These are phyloP conservation scores for Coniochaeta sp. DNA, from an alignment of 2,329 filamentous ascomycete species.

Conservation along the genomic window DNA sequence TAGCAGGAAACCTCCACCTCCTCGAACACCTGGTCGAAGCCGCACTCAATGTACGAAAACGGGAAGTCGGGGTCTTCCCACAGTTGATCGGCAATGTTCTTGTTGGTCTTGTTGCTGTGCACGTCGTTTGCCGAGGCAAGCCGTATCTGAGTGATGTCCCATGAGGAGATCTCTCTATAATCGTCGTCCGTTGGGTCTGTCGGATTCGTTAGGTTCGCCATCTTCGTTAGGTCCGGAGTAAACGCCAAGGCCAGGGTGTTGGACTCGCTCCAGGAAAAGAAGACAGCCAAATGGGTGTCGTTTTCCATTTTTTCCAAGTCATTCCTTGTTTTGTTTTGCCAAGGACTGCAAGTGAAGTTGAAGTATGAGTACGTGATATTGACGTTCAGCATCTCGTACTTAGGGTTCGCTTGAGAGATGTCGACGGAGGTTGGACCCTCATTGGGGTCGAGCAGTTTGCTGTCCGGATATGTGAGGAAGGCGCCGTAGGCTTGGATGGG, in stretches of 20 bases:
- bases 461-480: neutral
- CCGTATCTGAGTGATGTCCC: neutral
- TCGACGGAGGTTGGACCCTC: neutral
- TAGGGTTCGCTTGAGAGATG: neutral
- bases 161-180: slow-evolving; percentile 3
- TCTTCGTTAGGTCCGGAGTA: neutral
- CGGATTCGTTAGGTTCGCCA: too few species aligned
- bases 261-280: neutral
- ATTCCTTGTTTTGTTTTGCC: slow-evolving; percentile 4
- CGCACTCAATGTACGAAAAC: slow-evolving; percentile 12
- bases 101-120: neutral
- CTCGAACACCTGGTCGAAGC: slow-evolving; percentile 8
- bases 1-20: slow-evolving; percentile 5
- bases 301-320: slow-evolving; percentile 1
- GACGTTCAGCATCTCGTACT: slow-evolving; percentile 3
- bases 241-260: neutral
- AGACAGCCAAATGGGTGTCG: neutral
- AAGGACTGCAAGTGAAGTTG: slow-evolving; percentile 9
- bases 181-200: too few species aligned
- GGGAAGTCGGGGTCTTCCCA: neutral
- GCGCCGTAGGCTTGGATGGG: neutral
- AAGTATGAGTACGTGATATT: slow-evolving; percentile 8
- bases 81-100: neutral
- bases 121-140: slow-evolving; percentile 7
- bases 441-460: neutral